phyloP scores from a whole-genome alignment of 352 stramenopile species.

The Peronospora farinosa region DNA sequence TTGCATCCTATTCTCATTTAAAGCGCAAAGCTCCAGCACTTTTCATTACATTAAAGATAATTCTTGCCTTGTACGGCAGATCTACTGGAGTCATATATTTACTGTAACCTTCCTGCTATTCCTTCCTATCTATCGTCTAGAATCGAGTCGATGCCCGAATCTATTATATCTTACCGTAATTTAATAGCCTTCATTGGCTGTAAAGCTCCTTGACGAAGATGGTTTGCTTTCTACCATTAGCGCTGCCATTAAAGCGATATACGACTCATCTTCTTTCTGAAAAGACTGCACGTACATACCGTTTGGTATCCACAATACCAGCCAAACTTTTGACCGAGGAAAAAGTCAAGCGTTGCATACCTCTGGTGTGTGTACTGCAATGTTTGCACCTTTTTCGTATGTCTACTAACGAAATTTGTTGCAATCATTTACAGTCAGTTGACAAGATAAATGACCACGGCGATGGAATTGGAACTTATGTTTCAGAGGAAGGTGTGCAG shows the following conservation, averaged over 20 bases:
- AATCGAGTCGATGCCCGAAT: no score
- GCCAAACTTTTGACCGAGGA: background rate
- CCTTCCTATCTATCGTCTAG: no score
- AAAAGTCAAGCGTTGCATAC: slow-evolving; percentile 14
- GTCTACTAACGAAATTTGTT: background rate
- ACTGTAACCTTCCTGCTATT: no score
- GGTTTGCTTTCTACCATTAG: background rate
- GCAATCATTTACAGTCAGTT: slow-evolving; percentile 27
- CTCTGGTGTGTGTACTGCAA: slow-evolving; percentile 14
- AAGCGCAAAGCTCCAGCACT: no score
- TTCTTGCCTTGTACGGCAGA: no score
- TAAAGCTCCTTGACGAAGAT: background rate
- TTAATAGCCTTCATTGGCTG: no score
- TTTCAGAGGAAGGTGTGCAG: slow-evolving; percentile 5
- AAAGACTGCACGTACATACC: background rate
- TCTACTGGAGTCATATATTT: no score
- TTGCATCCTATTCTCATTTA: no score
- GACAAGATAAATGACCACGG: slow-evolving; percentile 38
- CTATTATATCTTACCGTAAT: no score
- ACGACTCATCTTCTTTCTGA: background rate
- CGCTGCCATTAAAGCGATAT: background rate
- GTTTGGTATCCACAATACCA: background rate
- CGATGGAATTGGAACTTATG: slow-evolving; percentile 36
- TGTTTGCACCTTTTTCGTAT: slow-evolving; percentile 8
- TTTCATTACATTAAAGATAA: no score